These are phyloP conservation scores for Ogataea wickerhamii DNA, from an alignment of 805 yeast genomes.

Conservation along the genomic window DNA sequence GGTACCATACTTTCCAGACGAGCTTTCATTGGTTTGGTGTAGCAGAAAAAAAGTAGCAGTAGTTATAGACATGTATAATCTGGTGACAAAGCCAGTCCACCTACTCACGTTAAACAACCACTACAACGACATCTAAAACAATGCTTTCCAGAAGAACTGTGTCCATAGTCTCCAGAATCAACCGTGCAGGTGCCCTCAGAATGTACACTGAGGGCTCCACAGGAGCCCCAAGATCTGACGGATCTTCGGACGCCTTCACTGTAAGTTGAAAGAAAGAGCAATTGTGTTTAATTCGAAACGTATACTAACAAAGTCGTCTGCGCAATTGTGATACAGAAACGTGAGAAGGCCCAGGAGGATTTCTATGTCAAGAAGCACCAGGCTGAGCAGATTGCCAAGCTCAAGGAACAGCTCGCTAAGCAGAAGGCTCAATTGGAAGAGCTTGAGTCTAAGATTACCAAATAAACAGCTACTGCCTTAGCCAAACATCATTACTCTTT, in stretches of 20 bases:
- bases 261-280: conserved; percentile 30
- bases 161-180: conserved; percentile 30
- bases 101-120: too few relatives aligned
- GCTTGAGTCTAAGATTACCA: conserved; percentile 47
- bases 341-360: conserved; percentile 92
- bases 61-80: too few relatives aligned
- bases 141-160: conserved; percentile 41
- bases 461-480: conserved; percentile 3
- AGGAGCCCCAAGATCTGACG: conserved; percentile 54
- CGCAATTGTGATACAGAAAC: conserved; percentile 49
- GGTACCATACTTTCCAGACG: too few relatives aligned
- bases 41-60: too few relatives aligned
- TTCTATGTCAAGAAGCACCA: conserved; percentile 83
- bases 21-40: too few relatives aligned
- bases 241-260: conserved; percentile 57
- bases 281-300: conserved; percentile 20
- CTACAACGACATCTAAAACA: too few relatives aligned
- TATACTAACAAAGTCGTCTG: conserved; percentile 26
- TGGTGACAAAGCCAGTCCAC: too few relatives aligned
- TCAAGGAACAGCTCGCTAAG: conserved; percentile 72
- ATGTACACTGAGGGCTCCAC: conserved; percentile 53
- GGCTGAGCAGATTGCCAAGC: conserved; percentile 75
- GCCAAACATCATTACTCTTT: conserved; percentile 1
- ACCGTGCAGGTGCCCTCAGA: conserved; percentile 31
- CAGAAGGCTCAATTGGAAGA: conserved; percentile 59